These are phyloP conservation scores for Microthlaspi erraticum DNA, from an alignment of 345 rosid species.

Conservation along the genomic window DNA sequence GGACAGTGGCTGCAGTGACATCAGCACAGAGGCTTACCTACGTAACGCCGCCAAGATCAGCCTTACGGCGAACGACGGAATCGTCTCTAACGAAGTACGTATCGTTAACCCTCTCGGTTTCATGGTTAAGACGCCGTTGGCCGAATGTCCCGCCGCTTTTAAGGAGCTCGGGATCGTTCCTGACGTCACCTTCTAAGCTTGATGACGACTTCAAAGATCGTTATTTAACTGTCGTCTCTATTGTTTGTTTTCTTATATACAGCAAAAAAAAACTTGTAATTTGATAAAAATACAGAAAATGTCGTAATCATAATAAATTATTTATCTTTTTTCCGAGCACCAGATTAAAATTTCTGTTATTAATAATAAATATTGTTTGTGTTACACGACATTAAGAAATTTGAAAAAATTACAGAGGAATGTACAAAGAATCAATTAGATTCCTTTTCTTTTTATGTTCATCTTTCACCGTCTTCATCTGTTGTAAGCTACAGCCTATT, in stretches of 20 bases:
- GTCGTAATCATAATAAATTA: constrained; percentile 6
- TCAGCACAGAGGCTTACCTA: constrained; percentile 42
- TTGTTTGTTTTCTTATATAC: constrained; percentile 15
- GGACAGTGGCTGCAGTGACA: constrained; percentile 51
- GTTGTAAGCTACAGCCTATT: constrained; percentile 4
- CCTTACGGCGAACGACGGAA: constrained; percentile 56
- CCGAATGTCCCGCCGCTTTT: constrained; percentile 56
- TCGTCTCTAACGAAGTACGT: constrained; percentile 48
- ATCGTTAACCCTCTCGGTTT: constrained; percentile 67
- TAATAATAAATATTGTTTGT: neutral
- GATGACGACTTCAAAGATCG: constrained; percentile 23
- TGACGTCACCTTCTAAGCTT: constrained; percentile 31
- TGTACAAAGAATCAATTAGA: constrained; percentile 28
- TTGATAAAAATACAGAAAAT: constrained; percentile 5
- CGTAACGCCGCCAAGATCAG: constrained; percentile 54
- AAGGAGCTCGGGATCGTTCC: constrained; percentile 60
- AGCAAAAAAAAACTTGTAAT: neutral
- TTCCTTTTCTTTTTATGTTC: neutral
- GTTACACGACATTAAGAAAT: constrained; percentile 13
- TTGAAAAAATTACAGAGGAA: constrained; percentile 13
- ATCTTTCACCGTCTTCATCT: constrained; percentile 30
- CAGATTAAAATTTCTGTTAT: neutral
- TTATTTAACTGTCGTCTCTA: constrained; percentile 18
- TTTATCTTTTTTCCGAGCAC: neutral
- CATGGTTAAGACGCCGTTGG: constrained; percentile 51